Conservation (phyloP, 352 stramenopile species). For the Phytophthora pseudosyringae region DNA sequence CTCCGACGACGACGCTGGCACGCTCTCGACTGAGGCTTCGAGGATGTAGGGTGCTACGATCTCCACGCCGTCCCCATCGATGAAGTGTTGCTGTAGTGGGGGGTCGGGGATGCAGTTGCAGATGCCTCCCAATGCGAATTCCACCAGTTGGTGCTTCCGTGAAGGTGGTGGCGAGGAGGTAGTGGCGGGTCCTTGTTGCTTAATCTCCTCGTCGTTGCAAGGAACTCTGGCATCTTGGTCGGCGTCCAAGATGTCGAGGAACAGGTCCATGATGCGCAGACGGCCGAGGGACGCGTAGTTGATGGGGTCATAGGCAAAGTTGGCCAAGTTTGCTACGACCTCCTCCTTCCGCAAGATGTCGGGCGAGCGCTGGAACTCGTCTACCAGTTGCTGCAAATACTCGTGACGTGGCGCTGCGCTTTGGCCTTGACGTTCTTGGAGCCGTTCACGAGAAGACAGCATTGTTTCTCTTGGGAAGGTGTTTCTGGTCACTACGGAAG, state of each 20-base stretch:
- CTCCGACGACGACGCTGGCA: constrained; percentile 22
- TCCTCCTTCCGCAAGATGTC: constrained; percentile 71
- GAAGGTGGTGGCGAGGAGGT: background rate
- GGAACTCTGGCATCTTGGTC: constrained; percentile 36
- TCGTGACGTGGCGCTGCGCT: constrained; percentile 72
- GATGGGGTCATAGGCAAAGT: constrained; percentile 89
- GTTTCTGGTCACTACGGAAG: background rate
- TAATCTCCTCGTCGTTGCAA: constrained; percentile 4
- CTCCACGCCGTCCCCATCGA: constrained; percentile 52
- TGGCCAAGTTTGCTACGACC: constrained; percentile 80
- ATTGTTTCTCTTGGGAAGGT: constrained; percentile 35
- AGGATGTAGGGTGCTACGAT: constrained; percentile 54
- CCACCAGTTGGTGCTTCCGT: constrained; percentile 48
- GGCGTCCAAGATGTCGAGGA: constrained; percentile 73
- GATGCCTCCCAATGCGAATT: constrained; percentile 79
- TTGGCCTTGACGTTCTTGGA: constrained; percentile 71
- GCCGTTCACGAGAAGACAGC: constrained; percentile 64
- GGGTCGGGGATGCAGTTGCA: constrained; percentile 80
- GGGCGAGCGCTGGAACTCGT: constrained; percentile 73
- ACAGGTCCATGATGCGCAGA: constrained; percentile 77
- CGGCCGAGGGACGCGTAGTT: constrained; percentile 68
- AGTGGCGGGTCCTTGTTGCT: constrained; percentile 13
- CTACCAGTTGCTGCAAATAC: constrained; percentile 79
- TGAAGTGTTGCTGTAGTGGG: constrained; percentile 60
- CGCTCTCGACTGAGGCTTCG: constrained; percentile 19